Evolutionary conservation across 371 early-diverging fungal species (phyloP).

Genomic region (Paraphysoderma sedebokerense): DNA sequence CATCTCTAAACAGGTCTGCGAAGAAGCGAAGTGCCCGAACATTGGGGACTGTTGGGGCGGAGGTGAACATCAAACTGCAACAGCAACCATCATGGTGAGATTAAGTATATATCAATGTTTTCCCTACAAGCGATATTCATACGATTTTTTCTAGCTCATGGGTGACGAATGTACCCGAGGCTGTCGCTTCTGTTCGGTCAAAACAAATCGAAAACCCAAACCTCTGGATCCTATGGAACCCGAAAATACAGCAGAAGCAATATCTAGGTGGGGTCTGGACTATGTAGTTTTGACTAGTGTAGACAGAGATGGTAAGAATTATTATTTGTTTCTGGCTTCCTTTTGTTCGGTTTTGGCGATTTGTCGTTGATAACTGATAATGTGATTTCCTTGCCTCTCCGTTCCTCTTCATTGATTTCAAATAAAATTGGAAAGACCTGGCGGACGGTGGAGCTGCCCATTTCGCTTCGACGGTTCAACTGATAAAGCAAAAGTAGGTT

Average conservation of each 20-base stretch:
- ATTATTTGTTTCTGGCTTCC: neutral
- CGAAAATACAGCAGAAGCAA: conserved; percentile 84
- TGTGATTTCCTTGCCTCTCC: too few relatives aligned
- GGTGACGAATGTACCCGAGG: conserved; percentile 97
- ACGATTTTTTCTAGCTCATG: conserved; percentile 48
- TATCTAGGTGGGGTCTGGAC: conserved; percentile 89
- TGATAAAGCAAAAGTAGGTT: conserved; percentile 61
- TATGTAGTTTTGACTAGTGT: conserved; percentile 95
- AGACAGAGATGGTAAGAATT: conserved; percentile 66
- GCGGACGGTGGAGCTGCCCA: conserved; percentile 85
- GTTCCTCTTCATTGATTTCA: too few relatives aligned
- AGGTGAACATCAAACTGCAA: conserved; percentile 85
- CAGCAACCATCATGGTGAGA: conserved; percentile 89
- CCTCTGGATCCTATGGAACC: conserved; percentile 88
- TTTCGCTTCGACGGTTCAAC: conserved; percentile 78
- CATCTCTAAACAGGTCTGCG: too few relatives aligned
- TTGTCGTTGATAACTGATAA: too few relatives aligned
- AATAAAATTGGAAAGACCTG: conserved; percentile 36
- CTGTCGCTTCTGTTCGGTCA: conserved; percentile 95
- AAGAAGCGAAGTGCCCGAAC: conserved; percentile 95
- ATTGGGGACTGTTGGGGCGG: conserved; percentile 98
- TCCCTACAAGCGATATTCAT: neutral
- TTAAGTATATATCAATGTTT: neutral
- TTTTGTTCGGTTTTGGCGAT: neutral
- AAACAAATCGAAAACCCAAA: conserved; percentile 75